phyloP scores from a whole-genome alignment of 352 stramenopile species.

The Globisporangium iwayamae region DNA sequence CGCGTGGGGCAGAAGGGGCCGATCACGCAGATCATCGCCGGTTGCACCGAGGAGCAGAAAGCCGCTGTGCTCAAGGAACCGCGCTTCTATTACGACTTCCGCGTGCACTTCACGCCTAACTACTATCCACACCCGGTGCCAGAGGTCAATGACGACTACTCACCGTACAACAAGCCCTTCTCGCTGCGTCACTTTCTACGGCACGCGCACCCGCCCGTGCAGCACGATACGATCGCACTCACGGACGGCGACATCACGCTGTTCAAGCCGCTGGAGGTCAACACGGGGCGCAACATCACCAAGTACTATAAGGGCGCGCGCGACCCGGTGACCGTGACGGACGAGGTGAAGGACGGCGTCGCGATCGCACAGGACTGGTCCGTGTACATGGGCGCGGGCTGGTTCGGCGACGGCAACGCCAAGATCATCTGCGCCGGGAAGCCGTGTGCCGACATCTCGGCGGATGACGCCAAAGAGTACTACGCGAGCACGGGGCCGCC shows the following conservation, averaged over 20 bases:
- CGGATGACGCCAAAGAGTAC: conserved; percentile 22
- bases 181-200: conserved; percentile 25
- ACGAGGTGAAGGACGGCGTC: conserved; percentile 21
- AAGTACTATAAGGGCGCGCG: conserved; percentile 21
- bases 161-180: conserved; percentile 28
- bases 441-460: conserved; percentile 14
- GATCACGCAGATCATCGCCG: conserved; percentile 31
- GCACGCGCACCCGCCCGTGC: conserved; percentile 21
- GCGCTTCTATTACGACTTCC: conserved; percentile 26
- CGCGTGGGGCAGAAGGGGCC: conserved; percentile 21
- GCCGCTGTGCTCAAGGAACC: conserved; percentile 12
- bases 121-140: conserved; percentile 20
- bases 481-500: conserved; percentile 23
- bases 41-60: conserved; percentile 17
- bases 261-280: conserved; percentile 20
- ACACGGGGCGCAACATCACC: conserved; percentile 16
- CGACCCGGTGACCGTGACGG: conserved; percentile 11
- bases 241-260: conserved; percentile 20
- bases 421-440: conserved; percentile 13
- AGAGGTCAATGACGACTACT: conserved; percentile 21
- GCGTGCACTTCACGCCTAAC: conserved; percentile 22
- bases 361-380: conserved; percentile 25
- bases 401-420: conserved; percentile 8
- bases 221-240: conserved; percentile 22
- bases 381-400: conserved; percentile 7